phyloP scores from a whole-genome alignment of 805 yeast species.

The Hemisphaericaspora nanyangensis region DNA sequence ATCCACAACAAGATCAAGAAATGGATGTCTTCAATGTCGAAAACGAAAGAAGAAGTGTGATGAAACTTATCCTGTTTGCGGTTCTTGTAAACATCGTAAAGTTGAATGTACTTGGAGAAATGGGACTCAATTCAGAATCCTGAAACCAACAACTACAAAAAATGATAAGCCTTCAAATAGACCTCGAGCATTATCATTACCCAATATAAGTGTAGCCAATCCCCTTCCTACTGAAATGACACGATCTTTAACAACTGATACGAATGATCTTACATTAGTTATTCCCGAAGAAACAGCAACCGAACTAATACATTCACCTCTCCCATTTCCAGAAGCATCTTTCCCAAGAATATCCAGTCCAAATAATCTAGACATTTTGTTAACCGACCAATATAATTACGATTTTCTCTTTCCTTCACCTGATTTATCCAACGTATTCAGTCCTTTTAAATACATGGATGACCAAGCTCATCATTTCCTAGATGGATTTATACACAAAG shows the following conservation, averaged over 20 bases:
- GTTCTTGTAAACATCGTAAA: constrained; percentile 12
- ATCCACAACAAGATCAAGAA: constrained; percentile 7
- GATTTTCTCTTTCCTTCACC: constrained; percentile 1
- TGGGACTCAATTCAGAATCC: constrained; percentile 3
- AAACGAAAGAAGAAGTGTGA: constrained; percentile 19
- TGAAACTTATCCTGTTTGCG: constrained; percentile 19
- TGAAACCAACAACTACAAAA: background rate
- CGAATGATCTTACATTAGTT: background rate
- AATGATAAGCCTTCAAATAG: too few species aligned
- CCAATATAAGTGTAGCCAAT: background rate
- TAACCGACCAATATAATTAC: background rate
- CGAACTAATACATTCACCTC: background rate
- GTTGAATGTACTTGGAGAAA: constrained; percentile 14
- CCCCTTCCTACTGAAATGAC: background rate
- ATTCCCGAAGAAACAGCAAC: background rate
- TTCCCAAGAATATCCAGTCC: background rate
- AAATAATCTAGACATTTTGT: background rate
- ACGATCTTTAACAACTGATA: background rate
- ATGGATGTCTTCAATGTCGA: constrained; percentile 15
- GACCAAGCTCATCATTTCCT: constrained; percentile 14
- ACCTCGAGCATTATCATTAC: background rate
- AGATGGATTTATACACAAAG: constrained; percentile 15
- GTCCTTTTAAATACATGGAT: constrained; percentile 10
- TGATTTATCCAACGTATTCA: constrained; percentile 6
- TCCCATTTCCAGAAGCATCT: background rate